Evolutionary conservation across 208 protist genomes (phyloP).

Genomic region (Herpetomonas samuelpessoai): DNA sequence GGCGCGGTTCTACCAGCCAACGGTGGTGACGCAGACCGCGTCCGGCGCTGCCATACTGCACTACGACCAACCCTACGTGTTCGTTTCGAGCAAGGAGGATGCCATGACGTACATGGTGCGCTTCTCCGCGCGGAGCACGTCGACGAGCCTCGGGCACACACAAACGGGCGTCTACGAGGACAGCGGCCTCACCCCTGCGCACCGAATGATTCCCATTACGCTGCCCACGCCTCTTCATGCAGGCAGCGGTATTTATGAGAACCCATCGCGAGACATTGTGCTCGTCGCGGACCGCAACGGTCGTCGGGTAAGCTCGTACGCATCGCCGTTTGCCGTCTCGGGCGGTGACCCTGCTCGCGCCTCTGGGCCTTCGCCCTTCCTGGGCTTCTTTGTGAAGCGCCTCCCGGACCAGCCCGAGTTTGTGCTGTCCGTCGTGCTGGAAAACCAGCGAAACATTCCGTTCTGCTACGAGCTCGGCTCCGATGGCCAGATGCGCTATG

Average conservation of each 20-base stretch:
- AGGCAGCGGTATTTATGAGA: slow-evolving; percentile 83
- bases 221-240: slow-evolving; percentile 35
- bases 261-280: slow-evolving; percentile 65
- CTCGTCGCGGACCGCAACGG: slow-evolving; percentile 78
- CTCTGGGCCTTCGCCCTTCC: slow-evolving; percentile 45
- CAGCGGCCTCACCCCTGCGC: slow-evolving; percentile 26
- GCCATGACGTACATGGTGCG: slow-evolving; percentile 76
- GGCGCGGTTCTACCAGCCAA: slow-evolving; percentile 26
- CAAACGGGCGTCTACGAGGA: slow-evolving; percentile 25
- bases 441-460: slow-evolving; percentile 76
- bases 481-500: slow-evolving; percentile 71
- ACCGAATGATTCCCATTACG: slow-evolving; percentile 48
- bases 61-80: slow-evolving; percentile 71
- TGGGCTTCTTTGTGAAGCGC: slow-evolving; percentile 64
- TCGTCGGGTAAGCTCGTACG: slow-evolving; percentile 63
- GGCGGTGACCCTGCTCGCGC: slow-evolving; percentile 18
- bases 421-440: slow-evolving; percentile 62
- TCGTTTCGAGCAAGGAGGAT: slow-evolving; percentile 89
- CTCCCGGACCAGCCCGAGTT: slow-evolving; percentile 88
- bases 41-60: slow-evolving; percentile 4
- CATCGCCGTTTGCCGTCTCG: slow-evolving; percentile 56
- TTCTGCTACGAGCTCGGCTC: slow-evolving; percentile 84
- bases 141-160: slow-evolving; percentile 14
- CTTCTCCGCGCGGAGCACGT: slow-evolving; percentile 31
- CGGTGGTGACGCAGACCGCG: neutral